Evolutionary conservation across 192 early-diverging fungal genomes (phyloP).

Genomic region (Podila clonocystis): DNA sequence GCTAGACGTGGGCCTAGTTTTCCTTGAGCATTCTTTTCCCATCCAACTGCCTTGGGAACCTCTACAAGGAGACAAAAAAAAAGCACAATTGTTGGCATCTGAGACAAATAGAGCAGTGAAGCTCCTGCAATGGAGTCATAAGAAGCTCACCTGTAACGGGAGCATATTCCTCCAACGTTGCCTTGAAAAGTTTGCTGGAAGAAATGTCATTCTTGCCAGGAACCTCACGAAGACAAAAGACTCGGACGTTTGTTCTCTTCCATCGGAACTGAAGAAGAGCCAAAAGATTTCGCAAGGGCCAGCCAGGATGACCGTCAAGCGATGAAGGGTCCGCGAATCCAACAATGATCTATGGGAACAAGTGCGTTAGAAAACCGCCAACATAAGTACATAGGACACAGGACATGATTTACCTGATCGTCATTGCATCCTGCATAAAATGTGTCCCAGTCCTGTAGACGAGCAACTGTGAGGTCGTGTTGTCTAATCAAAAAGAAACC

Average conservation of each 20-base stretch:
- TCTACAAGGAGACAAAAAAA: conserved; percentile 16
- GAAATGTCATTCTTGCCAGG: conserved; percentile 55
- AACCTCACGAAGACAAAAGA: conserved; percentile 75
- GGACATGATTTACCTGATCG: conserved; percentile 20
- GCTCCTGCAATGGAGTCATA: neutral
- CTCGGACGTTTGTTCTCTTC: conserved; percentile 56
- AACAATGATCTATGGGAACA: conserved; percentile 56
- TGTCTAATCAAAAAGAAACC: conserved; percentile 53
- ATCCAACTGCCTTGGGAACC: conserved; percentile 82
- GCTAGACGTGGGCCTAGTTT: conserved; percentile 85
- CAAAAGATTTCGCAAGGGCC: conserved; percentile 94
- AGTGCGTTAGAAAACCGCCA: neutral
- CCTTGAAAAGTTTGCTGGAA: conserved; percentile 56
- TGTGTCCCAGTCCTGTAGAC: conserved; percentile 65
- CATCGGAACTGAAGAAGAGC: conserved; percentile 66
- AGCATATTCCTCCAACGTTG: conserved; percentile 54
- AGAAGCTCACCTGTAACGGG: conserved; percentile 38
- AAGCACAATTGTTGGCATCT: neutral
- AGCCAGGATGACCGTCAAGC: conserved; percentile 80
- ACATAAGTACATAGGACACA: neutral
- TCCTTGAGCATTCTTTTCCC: conserved; percentile 87
- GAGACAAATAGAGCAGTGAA: neutral
- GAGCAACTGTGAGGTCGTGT: conserved; percentile 12
- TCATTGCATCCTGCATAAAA: conserved; percentile 55
- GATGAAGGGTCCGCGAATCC: conserved; percentile 92